A percentile compares a stretch with the other conserved stretches of the same genome.
Evolutionary conservation across 129 eudicot genomes (phyloP).

Genomic region (Arctium minus): DNA sequence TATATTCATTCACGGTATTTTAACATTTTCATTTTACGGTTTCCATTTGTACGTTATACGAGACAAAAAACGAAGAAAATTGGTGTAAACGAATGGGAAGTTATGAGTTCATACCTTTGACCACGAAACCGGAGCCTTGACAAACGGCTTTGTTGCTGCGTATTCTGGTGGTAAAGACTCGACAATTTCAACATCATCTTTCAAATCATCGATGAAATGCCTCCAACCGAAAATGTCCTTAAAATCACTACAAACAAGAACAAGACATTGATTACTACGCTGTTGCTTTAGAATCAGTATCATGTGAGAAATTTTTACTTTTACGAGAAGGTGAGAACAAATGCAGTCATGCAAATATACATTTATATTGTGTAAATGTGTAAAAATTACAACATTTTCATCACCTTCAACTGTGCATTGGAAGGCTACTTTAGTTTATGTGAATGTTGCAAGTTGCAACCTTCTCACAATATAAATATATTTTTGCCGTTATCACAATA

Average conservation of each 20-base stretch:
- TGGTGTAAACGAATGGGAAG: neutral
- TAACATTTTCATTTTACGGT: neutral
- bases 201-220: slow-evolving; percentile 70
- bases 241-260: slow-evolving; percentile 50
- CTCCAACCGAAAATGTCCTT: slow-evolving; percentile 91
- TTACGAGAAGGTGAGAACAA: too few relatives aligned
- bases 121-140: slow-evolving; percentile 91
- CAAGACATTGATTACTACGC: neutral
- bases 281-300: neutral
- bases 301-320: too few relatives aligned
- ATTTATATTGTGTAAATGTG: neutral
- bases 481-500: too few relatives aligned
- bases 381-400: too few relatives aligned
- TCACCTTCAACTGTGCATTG: neutral
- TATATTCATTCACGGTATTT: neutral
- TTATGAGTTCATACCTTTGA: slow-evolving; percentile 52
- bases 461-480: too few relatives aligned
- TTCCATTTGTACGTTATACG: too few relatives aligned
- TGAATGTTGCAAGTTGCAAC: too few relatives aligned
- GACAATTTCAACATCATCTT: slow-evolving; percentile 75
- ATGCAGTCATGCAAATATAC: neutral
- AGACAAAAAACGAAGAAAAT: too few relatives aligned
- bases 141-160: slow-evolving; percentile 41
- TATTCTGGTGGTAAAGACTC: slow-evolving; percentile 66
- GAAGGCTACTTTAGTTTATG: too few relatives aligned